A percentile compares a stretch with the other conserved stretches of the same genome.
These are phyloP conservation scores for Amauroascus verrucosus DNA, from an alignment of 2,329 filamentous ascomycete genomes.

Conservation along the genomic window DNA sequence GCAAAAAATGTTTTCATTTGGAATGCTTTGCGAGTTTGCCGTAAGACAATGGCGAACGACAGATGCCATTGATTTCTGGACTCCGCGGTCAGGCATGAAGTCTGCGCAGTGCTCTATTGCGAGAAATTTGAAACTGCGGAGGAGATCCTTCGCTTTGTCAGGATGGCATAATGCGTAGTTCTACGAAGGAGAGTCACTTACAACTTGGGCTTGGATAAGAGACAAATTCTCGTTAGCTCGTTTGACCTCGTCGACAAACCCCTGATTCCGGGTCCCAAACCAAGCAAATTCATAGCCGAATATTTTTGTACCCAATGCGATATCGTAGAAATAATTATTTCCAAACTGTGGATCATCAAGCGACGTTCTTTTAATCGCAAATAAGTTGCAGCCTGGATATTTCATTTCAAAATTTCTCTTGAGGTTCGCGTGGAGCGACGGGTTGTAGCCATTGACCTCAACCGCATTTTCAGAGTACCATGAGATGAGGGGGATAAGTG, in stretches of 20 bases:
- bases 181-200: slow-evolving; percentile 35
- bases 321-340: slow-evolving; percentile 71
- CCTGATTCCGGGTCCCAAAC: slow-evolving; percentile 55
- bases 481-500: slow-evolving; percentile 61
- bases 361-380: slow-evolving; percentile 67
- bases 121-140: slow-evolving; percentile 82
- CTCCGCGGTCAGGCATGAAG: slow-evolving; percentile 42
- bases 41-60: slow-evolving; percentile 68
- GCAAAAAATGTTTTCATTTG: slow-evolving; percentile 71
- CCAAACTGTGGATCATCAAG: slow-evolving; percentile 59
- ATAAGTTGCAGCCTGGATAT: slow-evolving; percentile 63
- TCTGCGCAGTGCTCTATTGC: slow-evolving; percentile 71
- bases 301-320: slow-evolving; percentile 63
- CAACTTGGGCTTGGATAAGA: slow-evolving; percentile 81
- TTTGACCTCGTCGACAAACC: slow-evolving; percentile 72
- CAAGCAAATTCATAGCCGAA: slow-evolving; percentile 69
- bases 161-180: slow-evolving; percentile 21
- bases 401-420: slow-evolving; percentile 71
- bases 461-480: slow-evolving; percentile 74
- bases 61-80: slow-evolving; percentile 61
- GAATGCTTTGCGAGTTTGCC: slow-evolving; percentile 61
- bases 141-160: slow-evolving; percentile 50
- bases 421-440: slow-evolving; percentile 75
- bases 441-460: slow-evolving; percentile 71
- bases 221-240: slow-evolving; percentile 85